Evolutionary conservation across 164 flowering plant genomes (phyloP), one percentile per base, ranked within the genome.

Genomic region (Macadamia integrifolia): DNA sequence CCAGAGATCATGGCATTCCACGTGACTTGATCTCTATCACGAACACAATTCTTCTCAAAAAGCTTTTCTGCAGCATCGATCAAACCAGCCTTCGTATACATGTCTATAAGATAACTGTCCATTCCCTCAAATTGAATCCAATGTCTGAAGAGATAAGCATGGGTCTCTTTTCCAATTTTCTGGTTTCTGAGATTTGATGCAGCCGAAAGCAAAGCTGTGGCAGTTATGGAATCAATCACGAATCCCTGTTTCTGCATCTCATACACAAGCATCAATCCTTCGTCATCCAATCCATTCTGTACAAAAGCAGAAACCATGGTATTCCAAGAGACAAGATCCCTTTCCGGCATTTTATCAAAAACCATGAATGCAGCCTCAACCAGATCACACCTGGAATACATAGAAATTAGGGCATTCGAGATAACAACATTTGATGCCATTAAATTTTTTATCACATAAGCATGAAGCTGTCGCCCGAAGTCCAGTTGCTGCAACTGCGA

Each of bases 1-100:
- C 92, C 95, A 53, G 96, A 75, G 53, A 92, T 83, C 86, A 90
- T 87, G 40, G 97, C 77, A 80, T 94, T 94, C 99, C 99, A 94
- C 2, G 87, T 84, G 67, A 93, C 95, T 68, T 70, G 86, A 85
- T 94, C 97, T 73, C 78, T 79, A 64, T 78, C 75, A 62, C 49
- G 18, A 42, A 69, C 12, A 65, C 43, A 29, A 62, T 56, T 69
- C 32, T 60, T 69, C 55, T 76, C 72, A 70, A 94, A 94, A 11
- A 91, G 59, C 17, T 32, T 50, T 75, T 76, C 60, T 50, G 93
- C 83, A 62, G 69, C 71, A 35, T 69, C 64, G 60, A 91, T 76
- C 32, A 81, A 60, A 64, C 95, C 95, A 56, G 88, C 85, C 71
- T 94, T 94, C n/a, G 94, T 82, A 79, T 90, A 94, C 97, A 90